Conservation (phyloP, 345 rosid genomes). For the Syzygium aromaticum region DNA sequence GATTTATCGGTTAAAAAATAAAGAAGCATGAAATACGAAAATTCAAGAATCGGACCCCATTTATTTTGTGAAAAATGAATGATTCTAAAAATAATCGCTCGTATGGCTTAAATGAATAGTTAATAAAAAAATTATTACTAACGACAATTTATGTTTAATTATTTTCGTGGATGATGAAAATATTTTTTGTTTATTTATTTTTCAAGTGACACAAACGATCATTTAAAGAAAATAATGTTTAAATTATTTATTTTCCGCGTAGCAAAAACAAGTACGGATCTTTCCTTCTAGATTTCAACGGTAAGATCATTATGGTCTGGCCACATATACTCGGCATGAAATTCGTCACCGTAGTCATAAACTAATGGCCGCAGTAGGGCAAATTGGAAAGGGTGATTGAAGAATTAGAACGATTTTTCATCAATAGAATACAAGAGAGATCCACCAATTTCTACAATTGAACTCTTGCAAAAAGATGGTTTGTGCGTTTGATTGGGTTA, state of each 20-base stretch:
- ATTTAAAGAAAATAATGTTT: fast-evolving
- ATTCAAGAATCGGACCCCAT: neutral
- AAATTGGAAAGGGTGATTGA: neutral
- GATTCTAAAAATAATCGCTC: neutral
- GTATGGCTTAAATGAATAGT: neutral
- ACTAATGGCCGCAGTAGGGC: neutral
- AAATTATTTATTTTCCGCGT: fast-evolving
- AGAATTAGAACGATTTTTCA: neutral
- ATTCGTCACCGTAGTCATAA: neutral
- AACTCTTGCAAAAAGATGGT: neutral
- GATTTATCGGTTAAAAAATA: neutral
- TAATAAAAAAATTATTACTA: neutral
- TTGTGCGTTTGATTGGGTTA: neutral
- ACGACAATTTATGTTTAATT: too few relatives aligned
- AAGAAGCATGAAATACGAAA: neutral
- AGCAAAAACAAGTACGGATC: fast-evolving
- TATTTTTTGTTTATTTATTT: neutral
- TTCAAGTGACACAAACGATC: fast-evolving
- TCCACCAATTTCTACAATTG: neutral
- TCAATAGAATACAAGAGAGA: neutral
- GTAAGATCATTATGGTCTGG: neutral
- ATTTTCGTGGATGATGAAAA: too few relatives aligned
- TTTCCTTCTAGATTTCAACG: neutral
- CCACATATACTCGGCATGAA: neutral
- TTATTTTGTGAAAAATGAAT: neutral